Evolutionary conservation across 2,329 filamentous ascomycete species (phyloP).

Genomic region (Coleophoma eucalyptorum): DNA sequence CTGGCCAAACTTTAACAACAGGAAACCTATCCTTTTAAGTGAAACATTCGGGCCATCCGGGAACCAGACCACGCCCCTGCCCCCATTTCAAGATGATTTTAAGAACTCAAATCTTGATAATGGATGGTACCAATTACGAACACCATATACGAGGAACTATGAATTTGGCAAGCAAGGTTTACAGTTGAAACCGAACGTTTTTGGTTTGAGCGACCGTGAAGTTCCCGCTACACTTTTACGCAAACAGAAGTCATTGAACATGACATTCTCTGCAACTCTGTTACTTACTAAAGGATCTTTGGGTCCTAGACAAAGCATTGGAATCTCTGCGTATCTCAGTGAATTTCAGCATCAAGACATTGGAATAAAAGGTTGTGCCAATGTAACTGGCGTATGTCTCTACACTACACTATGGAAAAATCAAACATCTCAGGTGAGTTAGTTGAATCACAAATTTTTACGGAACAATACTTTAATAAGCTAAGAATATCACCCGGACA

Average conservation of each 20-base stretch:
- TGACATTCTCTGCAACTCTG: conserved; percentile 14
- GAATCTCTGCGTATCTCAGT: conserved; percentile 11
- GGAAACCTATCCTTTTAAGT: conserved; percentile 11
- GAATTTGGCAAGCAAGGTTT: conserved; percentile 3
- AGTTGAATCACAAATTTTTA: too few relatives aligned
- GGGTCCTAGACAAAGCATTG: conserved; percentile 5
- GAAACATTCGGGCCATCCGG: conserved; percentile 9
- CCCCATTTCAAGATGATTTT: conserved; percentile 11
- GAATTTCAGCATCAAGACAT: conserved; percentile 17
- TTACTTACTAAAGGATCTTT: conserved; percentile 3
- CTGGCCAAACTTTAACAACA: conserved; percentile 12
- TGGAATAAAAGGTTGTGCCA: conserved; percentile 10
- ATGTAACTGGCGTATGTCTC: conserved; percentile 9
- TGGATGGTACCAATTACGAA: conserved; percentile 13
- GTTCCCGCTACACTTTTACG: conserved; percentile 13
- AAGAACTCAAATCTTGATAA: conserved; percentile 2
- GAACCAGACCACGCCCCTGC: conserved; percentile 1
- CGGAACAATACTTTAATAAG: too few relatives aligned
- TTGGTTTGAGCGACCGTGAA: conserved; percentile 12
- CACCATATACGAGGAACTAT: conserved; percentile 12
- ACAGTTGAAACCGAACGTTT: conserved; percentile 12
- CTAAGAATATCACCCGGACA: too few relatives aligned
- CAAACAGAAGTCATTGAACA: conserved; percentile 17
- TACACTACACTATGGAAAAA: conserved; percentile 10
- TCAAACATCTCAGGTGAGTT: too few relatives aligned